Conservation (phyloP, 768 basidiomycete genomes). For the Lanmaoa pseudosensibilis region DNA sequence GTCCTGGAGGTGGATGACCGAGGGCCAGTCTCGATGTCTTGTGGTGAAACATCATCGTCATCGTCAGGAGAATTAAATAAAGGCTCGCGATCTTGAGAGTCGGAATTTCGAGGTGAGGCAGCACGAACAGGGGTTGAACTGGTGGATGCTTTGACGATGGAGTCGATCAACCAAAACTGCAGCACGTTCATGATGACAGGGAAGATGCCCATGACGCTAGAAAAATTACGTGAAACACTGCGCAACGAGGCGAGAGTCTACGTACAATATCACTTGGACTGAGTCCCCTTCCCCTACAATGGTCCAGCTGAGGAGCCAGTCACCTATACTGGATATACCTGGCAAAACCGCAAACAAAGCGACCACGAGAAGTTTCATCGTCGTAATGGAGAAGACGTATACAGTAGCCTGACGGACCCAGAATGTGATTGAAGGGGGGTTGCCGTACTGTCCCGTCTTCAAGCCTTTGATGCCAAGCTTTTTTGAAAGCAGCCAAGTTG, state of each 20-base stretch:
- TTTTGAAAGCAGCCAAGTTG: slow-evolving; percentile 65
- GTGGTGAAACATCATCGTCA: slow-evolving; percentile 38
- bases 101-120: slow-evolving; percentile 38
- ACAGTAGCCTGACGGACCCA: slow-evolving; percentile 80
- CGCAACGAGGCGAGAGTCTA: slow-evolving; percentile 17
- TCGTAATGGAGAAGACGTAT: slow-evolving; percentile 75
- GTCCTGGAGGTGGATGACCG: slow-evolving; percentile 37
- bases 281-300: slow-evolving; percentile 59
- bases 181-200: slow-evolving; percentile 85
- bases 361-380: slow-evolving; percentile 93
- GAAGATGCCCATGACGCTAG: slow-evolving; percentile 87
- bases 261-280: slow-evolving; percentile 80
- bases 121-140: slow-evolving; percentile 40
- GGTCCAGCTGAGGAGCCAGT: slow-evolving; percentile 84
- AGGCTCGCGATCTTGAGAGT: slow-evolving; percentile 55
- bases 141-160: slow-evolving; percentile 77
- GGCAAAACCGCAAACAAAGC: slow-evolving; percentile 70
- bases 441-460: slow-evolving; percentile 85
- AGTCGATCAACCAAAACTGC: slow-evolving; percentile 96
- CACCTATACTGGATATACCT: slow-evolving; percentile 71
- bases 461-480: slow-evolving; percentile 71
- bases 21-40: slow-evolving; percentile 50
- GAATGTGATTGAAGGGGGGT: slow-evolving; percentile 69
- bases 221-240: slow-evolving; percentile 10
- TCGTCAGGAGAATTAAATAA: slow-evolving; percentile 62